Evolutionary conservation across 2,329 filamentous ascomycete genomes (phyloP).

Genomic region (Pyricularia grisea): DNA sequence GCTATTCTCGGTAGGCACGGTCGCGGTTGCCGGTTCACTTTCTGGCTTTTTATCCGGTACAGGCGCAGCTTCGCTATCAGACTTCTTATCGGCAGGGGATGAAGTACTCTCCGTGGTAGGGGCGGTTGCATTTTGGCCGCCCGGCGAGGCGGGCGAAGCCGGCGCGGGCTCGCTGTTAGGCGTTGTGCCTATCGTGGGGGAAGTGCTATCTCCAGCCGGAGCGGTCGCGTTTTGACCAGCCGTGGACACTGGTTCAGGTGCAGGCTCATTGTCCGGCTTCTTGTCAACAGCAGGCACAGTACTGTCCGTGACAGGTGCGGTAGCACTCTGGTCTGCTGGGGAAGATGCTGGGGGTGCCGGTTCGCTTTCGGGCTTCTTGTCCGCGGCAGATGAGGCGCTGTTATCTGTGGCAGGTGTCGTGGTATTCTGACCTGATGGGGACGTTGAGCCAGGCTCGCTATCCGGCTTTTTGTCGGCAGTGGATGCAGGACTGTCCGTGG

Average conservation of each 20-base stretch:
- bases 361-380: no score
- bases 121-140: background rate
- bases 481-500: no score
- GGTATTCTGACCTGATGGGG: no score
- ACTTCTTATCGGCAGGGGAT: background rate
- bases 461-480: no score
- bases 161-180: background rate
- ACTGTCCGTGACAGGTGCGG: no score
- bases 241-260: background rate
- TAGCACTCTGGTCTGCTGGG: no score
- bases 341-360: no score
- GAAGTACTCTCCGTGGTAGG: background rate
- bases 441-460: no score
- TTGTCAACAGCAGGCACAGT: no score
- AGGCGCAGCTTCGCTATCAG: background rate
- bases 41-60: background rate
- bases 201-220: background rate
- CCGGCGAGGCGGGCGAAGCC: background rate
- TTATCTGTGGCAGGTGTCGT: no score
- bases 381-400: no score
- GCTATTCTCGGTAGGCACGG: background rate
- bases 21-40: background rate
- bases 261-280: background rate
- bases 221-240: background rate
- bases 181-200: background rate